phyloP scores from a whole-genome alignment of 2,329 filamentous ascomycete species.

The Penicillium sp. region DNA sequence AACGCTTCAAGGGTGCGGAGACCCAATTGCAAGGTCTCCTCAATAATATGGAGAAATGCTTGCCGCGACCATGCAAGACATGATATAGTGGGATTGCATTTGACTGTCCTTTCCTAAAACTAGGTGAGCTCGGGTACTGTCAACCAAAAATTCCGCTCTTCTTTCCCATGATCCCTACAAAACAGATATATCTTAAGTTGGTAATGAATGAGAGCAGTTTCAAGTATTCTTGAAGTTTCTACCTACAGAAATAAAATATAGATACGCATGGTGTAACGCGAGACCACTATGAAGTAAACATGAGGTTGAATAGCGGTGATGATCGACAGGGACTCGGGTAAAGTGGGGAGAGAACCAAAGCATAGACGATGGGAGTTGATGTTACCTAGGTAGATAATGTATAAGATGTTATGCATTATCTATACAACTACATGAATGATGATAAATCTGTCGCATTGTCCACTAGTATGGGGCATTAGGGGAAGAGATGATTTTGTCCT shows the following conservation, averaged over 20 bases:
- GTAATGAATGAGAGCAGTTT: not conserved
- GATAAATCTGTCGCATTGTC: not conserved
- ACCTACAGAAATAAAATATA: not conserved
- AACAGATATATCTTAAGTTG: not conserved
- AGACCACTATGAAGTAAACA: not conserved
- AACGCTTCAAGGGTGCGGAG: not conserved
- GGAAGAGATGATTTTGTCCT: not conserved
- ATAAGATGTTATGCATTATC: not conserved
- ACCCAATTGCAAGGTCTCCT: fast-evolving
- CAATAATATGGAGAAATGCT: not conserved
- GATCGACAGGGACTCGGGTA: not conserved
- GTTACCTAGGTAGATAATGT: not conserved
- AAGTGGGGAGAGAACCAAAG: not conserved
- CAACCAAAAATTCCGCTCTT: not conserved
- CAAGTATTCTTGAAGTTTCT: not conserved
- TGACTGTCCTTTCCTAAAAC: not conserved
- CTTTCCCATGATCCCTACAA: not conserved
- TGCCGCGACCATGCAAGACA: not conserved
- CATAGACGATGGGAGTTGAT: not conserved
- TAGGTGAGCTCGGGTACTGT: too few relatives aligned
- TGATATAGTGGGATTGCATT: too few relatives aligned
- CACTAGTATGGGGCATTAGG: too few relatives aligned
- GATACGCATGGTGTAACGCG: not conserved
- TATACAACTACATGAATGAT: not conserved
- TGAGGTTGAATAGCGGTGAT: not conserved